Evolutionary conservation across 306 rosid species (phyloP).

Genomic region (Casuarina equisetifolia): DNA sequence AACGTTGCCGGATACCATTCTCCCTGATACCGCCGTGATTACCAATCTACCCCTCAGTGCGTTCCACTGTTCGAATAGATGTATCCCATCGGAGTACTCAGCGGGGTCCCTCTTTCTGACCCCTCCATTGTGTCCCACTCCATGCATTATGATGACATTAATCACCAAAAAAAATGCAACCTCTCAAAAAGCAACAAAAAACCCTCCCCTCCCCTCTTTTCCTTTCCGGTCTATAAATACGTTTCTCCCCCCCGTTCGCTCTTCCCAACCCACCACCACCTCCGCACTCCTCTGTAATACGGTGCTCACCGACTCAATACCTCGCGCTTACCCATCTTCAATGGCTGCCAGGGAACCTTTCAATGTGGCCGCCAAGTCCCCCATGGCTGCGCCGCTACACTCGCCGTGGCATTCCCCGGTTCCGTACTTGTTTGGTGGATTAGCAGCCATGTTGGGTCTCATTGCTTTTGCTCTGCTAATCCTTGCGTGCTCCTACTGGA

Average conservation of each 20-base stretch:
- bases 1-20: conserved; percentile 40
- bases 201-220: background rate
- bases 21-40: conserved; percentile 17
- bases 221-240: conserved; percentile 50
- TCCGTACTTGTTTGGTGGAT: conserved; percentile 85
- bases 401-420: conserved; percentile 99
- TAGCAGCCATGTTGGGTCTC: conserved; percentile 95
- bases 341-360: conserved; percentile 66
- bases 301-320: background rate
- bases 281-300: background rate
- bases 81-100: conserved; percentile 26
- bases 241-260: conserved; percentile 24
- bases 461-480: conserved; percentile 94
- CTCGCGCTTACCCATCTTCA: background rate
- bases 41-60: conserved; percentile 52
- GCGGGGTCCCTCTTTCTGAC: conserved; percentile 18
- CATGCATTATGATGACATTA: conserved; percentile 52
- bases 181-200: background rate
- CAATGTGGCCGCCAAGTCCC: conserved; percentile 36
- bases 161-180: conserved; percentile 21
- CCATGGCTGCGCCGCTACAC: conserved; percentile 34
- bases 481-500: conserved; percentile 97
- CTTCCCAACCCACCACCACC: conserved; percentile 35
- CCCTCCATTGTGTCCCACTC: conserved; percentile 16
- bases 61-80: conserved; percentile 29